Evolutionary conservation across 192 early-diverging fungal species (phyloP), one percentile per base, ranked within the genome.

Genomic region (Polychytrium aggregatum): DNA sequence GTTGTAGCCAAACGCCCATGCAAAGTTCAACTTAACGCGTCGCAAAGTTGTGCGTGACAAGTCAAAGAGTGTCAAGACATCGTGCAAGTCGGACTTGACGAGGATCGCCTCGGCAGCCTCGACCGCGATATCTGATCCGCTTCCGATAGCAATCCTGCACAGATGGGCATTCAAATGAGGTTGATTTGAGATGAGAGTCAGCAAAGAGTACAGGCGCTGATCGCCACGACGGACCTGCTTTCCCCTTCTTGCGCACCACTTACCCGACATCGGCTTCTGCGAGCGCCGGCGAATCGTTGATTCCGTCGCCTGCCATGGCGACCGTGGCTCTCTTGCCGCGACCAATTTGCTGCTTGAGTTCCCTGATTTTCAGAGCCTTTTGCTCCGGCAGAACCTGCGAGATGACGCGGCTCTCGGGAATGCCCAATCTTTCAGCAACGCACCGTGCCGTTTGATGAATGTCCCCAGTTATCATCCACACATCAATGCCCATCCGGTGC

Each of bases 301-400:
- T 91, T 14, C 93, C 93, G 58, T 97, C 93, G 21, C 93, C 93
- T 5, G 90, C 78, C 86, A 97, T 89, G 0, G 84, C 89, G 1
- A 97, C 89, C 45, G 46, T 57, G 24, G 30, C 28, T 0, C 43
- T 27, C 16, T 36, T n/a, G 17, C 44, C 9, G 5, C 43, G n/a
- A 18, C 59, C 13, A 39, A 26, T 3, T 48, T 5, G 41, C 51
- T 37, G 52, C 41, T 55, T 49, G 7, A 84, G 55, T 16, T 71
- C 57, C 49, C 64, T 63, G 8, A 89, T 65, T 43, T 75, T 72
- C 24, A 68, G 70, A 1, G 75, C 75, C 50, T 90, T 90, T 41
- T 84, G 74, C 38, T 71, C 75, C 0, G 87, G 87, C 33, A 80
- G 60, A n/a, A 86, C 82, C 2, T 75, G 71, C 0, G 82, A 74